Conservation (phyloP, 306 rosid species). For the Potentilla sterilis region DNA sequence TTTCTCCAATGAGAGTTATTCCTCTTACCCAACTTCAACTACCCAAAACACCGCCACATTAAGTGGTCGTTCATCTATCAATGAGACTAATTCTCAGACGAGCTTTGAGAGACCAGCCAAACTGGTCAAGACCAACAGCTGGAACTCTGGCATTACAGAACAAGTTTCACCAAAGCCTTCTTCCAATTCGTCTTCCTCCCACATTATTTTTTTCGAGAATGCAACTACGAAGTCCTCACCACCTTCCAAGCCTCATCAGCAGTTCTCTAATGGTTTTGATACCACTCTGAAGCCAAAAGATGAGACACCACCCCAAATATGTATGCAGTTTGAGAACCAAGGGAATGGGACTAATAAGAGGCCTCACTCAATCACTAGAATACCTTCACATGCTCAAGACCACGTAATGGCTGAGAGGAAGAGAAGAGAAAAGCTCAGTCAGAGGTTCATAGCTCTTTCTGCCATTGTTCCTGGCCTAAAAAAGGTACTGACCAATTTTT, state of each 20-base stretch:
- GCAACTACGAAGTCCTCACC: slow-evolving; percentile 25
- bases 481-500: slow-evolving; percentile 43
- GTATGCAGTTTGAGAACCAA: slow-evolving; percentile 28
- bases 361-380: slow-evolving; percentile 28
- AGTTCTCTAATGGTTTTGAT: slow-evolving; percentile 20
- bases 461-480: slow-evolving; percentile 69
- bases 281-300: slow-evolving; percentile 27
- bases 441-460: slow-evolving; percentile 76
- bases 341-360: slow-evolving; percentile 32
- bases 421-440: slow-evolving; percentile 75
- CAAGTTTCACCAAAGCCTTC: slow-evolving; percentile 30
- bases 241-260: slow-evolving; percentile 15
- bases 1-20: slow-evolving; percentile 41
- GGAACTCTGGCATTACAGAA: slow-evolving; percentile 27
- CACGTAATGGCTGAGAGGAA: slow-evolving; percentile 80
- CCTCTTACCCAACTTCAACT: slow-evolving; percentile 29
- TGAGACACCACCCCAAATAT: slow-evolving; percentile 27
- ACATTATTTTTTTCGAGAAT: slow-evolving; percentile 57
- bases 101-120: slow-evolving; percentile 39
- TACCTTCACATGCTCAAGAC: slow-evolving; percentile 49
- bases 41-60: slow-evolving; percentile 22
- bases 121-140: slow-evolving; percentile 20
- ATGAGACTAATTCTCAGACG: slow-evolving; percentile 25
- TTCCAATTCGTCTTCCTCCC: slow-evolving; percentile 41
- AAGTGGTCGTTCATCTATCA: slow-evolving; percentile 35